A percentile compares a stretch with the other conserved stretches of the same genome.
These are phyloP conservation scores for Paramecium primaurelia DNA, from an alignment of 73 alveolate genomes.

Conservation along the genomic window DNA sequence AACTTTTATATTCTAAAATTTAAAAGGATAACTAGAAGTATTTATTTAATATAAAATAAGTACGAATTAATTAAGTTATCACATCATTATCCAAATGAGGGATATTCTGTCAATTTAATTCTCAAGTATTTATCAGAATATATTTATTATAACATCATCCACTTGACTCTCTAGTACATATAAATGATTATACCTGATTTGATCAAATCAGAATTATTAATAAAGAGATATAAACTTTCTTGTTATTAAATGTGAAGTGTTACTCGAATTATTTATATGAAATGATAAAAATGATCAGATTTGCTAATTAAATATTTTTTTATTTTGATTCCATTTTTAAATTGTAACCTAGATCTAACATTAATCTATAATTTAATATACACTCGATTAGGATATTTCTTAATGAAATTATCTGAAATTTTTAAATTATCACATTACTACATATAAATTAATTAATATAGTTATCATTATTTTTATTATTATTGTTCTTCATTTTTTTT, in stretches of 20 bases:
- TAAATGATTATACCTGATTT: background rate
- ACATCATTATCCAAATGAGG: background rate
- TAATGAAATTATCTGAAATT: background rate
- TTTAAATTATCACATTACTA: background rate
- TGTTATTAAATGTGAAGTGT: background rate
- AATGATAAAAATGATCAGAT: slow-evolving; percentile 35
- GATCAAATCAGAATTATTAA: background rate
- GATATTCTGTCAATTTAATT: background rate
- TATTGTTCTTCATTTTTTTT: background rate
- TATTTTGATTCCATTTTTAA: background rate
- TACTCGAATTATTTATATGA: background rate
- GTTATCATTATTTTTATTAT: background rate
- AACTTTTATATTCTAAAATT: background rate
- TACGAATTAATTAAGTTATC: background rate
- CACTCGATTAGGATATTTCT: slow-evolving; percentile 5
- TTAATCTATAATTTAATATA: background rate
- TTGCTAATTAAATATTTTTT: slow-evolving; percentile 31
- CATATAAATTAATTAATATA: background rate
- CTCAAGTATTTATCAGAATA: background rate
- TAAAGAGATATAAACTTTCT: slow-evolving; percentile 1
- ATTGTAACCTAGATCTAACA: background rate
- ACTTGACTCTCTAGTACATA: background rate
- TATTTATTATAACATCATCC: background rate
- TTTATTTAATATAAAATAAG: background rate
- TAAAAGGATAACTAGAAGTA: background rate